phyloP scores from a whole-genome alignment of 768 basidiomycete genomes.

The Rhodotorula babjevae region DNA sequence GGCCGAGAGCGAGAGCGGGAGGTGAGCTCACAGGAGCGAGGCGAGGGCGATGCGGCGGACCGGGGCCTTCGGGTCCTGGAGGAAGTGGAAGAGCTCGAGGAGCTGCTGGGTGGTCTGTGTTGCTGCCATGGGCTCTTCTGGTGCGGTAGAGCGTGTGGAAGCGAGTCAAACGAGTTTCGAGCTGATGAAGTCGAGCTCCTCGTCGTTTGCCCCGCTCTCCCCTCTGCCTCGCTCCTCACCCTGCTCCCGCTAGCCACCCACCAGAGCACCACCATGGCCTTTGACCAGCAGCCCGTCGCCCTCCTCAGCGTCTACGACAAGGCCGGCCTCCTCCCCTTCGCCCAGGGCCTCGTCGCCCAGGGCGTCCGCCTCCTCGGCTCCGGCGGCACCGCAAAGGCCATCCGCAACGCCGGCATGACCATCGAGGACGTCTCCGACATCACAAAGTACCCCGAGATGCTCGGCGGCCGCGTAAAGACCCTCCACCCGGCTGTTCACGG shows the following conservation, averaged over 20 bases:
- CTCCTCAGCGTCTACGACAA: constrained; percentile 97
- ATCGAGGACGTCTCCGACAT: constrained; percentile 98
- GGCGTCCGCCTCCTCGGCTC: constrained; percentile 88
- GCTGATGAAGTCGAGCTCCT: background rate
- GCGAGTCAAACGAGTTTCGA: no score
- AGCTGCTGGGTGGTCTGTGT: constrained; percentile 33
- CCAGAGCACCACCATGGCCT: background rate
- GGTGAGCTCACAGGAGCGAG: constrained; percentile 57
- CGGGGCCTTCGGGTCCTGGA: constrained; percentile 79
- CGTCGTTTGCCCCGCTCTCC: background rate
- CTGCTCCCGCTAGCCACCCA: no score
- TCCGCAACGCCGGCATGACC: constrained; percentile 82
- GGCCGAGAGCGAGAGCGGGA: no score
- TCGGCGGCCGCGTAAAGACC: constrained; percentile 96
- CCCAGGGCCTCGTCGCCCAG: constrained; percentile 69
- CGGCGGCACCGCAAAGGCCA: constrained; percentile 95
- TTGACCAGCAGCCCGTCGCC: constrained; percentile 50
- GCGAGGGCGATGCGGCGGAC: constrained; percentile 80
- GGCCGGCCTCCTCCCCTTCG: constrained; percentile 78
- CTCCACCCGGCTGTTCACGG: constrained; percentile 97
- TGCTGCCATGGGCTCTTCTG: background rate
- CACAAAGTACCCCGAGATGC: constrained; percentile 97
- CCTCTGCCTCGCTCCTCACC: background rate
- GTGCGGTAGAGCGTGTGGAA: background rate
- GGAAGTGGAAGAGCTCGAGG: constrained; percentile 71